Percentiles rank a stretch among this genome's conserved stretches.
Conservation (phyloP, 495 filamentous ascomycete genomes). For the Hyaloscypha bicolor region DNA sequence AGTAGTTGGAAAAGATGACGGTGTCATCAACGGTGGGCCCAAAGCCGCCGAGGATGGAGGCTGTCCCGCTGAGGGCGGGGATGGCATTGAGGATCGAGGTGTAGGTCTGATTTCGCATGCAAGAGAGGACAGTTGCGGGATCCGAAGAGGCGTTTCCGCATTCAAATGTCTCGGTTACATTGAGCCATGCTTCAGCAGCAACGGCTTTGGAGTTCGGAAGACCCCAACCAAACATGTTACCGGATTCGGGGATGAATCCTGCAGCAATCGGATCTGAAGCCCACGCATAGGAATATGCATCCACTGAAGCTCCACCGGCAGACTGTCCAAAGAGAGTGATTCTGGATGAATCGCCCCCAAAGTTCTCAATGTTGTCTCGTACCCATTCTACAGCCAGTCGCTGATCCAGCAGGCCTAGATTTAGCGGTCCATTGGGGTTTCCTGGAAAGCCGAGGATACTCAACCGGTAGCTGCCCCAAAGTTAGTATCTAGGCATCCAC, state of each 20-base stretch:
- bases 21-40: slow-evolving; percentile 48
- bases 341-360: slow-evolving; percentile 46
- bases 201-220: slow-evolving; percentile 36
- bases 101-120: slow-evolving; percentile 45
- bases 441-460: slow-evolving; percentile 55
- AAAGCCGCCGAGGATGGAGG: slow-evolving; percentile 41
- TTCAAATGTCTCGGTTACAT: slow-evolving; percentile 42
- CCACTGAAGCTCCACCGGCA: slow-evolving; percentile 52
- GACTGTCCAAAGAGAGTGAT: slow-evolving; percentile 51
- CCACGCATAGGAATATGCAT: slow-evolving; percentile 56
- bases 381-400: slow-evolving; percentile 61
- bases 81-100: slow-evolving; percentile 40
- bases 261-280: slow-evolving; percentile 45
- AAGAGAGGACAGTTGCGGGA: slow-evolving; percentile 42
- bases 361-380: slow-evolving; percentile 55
- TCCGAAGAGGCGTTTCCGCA: slow-evolving; percentile 38
- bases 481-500: slow-evolving; percentile 38
- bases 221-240: slow-evolving; percentile 50
- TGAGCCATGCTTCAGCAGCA: slow-evolving; percentile 39
- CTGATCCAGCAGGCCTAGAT: slow-evolving; percentile 36
- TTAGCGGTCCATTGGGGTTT: slow-evolving; percentile 46
- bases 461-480: slow-evolving; percentile 55
- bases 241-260: slow-evolving; percentile 54
- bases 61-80: slow-evolving; percentile 24
- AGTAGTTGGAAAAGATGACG: slow-evolving; percentile 52